phyloP scores from a whole-genome alignment of 805 yeast species.

The Nakazawaea ernobii region DNA sequence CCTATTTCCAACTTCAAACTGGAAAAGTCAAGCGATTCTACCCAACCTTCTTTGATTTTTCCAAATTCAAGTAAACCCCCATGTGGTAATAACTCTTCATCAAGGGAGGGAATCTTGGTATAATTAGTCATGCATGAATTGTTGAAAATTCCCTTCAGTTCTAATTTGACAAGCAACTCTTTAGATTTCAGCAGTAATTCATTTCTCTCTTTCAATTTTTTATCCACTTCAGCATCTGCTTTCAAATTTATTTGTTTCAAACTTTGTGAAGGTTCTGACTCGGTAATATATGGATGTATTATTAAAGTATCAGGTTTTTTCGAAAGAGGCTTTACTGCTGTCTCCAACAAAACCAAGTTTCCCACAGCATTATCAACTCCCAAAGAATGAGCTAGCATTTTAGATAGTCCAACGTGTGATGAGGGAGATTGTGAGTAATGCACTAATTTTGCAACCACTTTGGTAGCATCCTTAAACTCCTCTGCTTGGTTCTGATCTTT shows the following conservation, averaged over 20 bases:
- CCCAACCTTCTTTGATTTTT: constrained; percentile 40
- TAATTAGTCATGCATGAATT: constrained; percentile 42
- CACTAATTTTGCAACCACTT: constrained; percentile 47
- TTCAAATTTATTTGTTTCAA: constrained; percentile 13
- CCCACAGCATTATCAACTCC: constrained; percentile 45
- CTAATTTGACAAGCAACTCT: constrained; percentile 15
- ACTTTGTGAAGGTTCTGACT: background rate
- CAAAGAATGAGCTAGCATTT: constrained; percentile 48
- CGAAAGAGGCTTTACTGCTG: constrained; percentile 30
- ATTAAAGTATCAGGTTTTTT: constrained; percentile 33
- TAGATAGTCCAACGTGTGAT: constrained; percentile 46
- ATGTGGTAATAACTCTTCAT: constrained; percentile 36
- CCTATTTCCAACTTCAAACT: constrained; percentile 41
- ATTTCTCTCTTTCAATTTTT: constrained; percentile 16
- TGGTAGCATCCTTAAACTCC: constrained; percentile 27
- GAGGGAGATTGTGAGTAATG: constrained; percentile 28
- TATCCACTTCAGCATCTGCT: constrained; percentile 17
- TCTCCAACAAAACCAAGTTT: constrained; percentile 44
- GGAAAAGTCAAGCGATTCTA: constrained; percentile 29
- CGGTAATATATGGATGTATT: constrained; percentile 50
- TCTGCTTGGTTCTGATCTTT: constrained; percentile 10
- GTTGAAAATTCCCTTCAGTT: constrained; percentile 9
- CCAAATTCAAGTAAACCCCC: constrained; percentile 59
- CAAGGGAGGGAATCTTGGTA: constrained; percentile 45
- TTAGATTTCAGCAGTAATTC: constrained; percentile 17